Percentiles rank a stretch among this genome's conserved stretches.
Evolutionary conservation across 495 filamentous ascomycete genomes (phyloP).

Genomic region (Aspergillus ostianus): DNA sequence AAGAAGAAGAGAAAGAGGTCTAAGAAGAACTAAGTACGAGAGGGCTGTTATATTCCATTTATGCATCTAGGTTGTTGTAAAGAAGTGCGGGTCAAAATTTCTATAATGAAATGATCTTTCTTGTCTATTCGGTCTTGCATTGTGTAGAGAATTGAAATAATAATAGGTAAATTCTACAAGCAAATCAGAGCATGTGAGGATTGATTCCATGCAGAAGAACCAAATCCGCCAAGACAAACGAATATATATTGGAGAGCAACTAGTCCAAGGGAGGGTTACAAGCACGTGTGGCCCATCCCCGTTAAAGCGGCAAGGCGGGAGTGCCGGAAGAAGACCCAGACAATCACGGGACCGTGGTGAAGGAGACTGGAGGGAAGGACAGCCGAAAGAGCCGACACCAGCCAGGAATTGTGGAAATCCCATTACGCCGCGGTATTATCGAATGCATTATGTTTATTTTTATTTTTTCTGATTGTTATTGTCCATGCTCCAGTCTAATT

Average conservation of each 20-base stretch:
- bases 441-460: neutral
- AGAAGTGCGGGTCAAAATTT: conserved; percentile 11
- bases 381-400: neutral
- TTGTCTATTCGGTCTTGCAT: neutral
- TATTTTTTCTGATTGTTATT: neutral
- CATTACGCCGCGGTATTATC: too few relatives aligned
- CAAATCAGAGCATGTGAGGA: too few relatives aligned
- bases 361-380: too few relatives aligned
- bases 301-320: too few relatives aligned
- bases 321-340: too few relatives aligned
- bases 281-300: neutral
- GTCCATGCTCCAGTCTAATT: neutral
- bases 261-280: neutral
- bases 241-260: too few relatives aligned
- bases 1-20: conserved; percentile 52
- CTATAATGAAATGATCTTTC: conserved; percentile 8
- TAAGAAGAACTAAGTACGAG: conserved; percentile 39
- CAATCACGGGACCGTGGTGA: too few relatives aligned
- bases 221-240: too few relatives aligned
- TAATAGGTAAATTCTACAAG: too few relatives aligned
- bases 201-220: too few relatives aligned
- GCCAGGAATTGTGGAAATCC: too few relatives aligned
- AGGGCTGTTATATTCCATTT: neutral
- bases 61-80: neutral
- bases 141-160: neutral